phyloP scores from a whole-genome alignment of 805 yeast species.

The Starmerella geochares region DNA sequence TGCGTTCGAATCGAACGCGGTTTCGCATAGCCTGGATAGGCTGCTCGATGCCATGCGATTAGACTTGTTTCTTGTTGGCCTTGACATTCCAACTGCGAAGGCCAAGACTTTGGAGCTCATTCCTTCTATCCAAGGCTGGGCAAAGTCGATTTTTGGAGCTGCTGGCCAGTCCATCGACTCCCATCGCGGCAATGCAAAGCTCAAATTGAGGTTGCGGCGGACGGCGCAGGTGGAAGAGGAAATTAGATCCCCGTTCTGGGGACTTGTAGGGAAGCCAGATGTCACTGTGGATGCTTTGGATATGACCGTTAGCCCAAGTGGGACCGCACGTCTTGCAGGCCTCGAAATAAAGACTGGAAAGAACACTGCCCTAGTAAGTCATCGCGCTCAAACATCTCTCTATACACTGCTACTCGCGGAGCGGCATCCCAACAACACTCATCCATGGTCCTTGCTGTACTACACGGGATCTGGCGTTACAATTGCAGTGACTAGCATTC shows the following conservation, averaged over 20 bases:
- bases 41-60: conserved; percentile 24
- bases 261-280: conserved; percentile 81
- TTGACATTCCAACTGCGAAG: conserved; percentile 43
- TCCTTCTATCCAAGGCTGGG: conserved; percentile 31
- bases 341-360: conserved; percentile 85
- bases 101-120: conserved; percentile 47
- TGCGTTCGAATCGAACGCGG: not conserved
- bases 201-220: conserved; percentile 37
- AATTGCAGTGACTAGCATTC: conserved; percentile 43
- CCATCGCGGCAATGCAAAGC: conserved; percentile 19
- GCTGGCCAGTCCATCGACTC: conserved; percentile 6
- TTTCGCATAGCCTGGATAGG: conserved; percentile 29
- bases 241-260: conserved; percentile 84
- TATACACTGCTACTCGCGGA: conserved; percentile 73
- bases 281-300: conserved; percentile 59
- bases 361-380: conserved; percentile 44
- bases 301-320: conserved; percentile 25
- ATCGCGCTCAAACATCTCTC: conserved; percentile 76
- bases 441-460: conserved; percentile 55
- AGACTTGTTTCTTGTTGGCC: conserved; percentile 46
- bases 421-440: conserved; percentile 55
- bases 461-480: conserved; percentile 58
- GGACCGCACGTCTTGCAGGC: conserved; percentile 47
- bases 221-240: conserved; percentile 74
- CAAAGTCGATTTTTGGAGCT: conserved; percentile 31